These are phyloP conservation scores for Kwoniella europaea DNA, from an alignment of 768 basidiomycete genomes.

Conservation along the genomic window DNA sequence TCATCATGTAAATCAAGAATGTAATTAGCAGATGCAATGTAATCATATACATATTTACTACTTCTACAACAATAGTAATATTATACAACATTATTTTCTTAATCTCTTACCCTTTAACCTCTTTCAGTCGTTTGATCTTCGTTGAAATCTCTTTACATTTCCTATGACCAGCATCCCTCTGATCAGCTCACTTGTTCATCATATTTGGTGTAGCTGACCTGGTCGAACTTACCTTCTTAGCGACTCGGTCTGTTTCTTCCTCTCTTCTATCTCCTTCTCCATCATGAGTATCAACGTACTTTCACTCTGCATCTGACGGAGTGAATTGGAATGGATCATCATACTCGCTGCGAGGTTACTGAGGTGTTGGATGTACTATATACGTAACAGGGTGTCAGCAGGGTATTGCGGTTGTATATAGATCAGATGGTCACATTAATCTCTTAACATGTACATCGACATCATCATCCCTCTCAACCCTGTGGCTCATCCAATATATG, in stretches of 20 bases:
- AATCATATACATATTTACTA: neutral
- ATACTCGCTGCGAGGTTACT: constrained; percentile 48
- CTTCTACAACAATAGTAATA: neutral
- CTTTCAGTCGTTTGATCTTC: constrained; percentile 3
- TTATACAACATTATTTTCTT: neutral
- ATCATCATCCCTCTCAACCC: neutral
- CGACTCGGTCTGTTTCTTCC: constrained; percentile 34
- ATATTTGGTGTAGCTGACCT: too few relatives aligned
- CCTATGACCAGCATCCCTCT: neutral
- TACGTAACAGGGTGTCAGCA: neutral
- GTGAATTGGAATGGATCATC: constrained; percentile 49
- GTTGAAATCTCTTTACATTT: constrained; percentile 7
- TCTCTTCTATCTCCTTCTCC: constrained; percentile 42
- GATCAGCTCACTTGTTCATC: neutral
- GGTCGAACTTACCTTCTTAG: constrained; percentile 16
- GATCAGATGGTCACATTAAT: neutral
- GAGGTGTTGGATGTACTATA: constrained; percentile 51
- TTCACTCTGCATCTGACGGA: constrained; percentile 44
- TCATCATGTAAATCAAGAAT: too few relatives aligned
- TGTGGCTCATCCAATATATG: neutral
- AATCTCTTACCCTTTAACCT: neutral
- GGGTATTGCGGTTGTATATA: too few relatives aligned
- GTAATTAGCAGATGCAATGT: too few relatives aligned
- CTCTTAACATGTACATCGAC: too few relatives aligned
- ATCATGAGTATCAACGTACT: constrained; percentile 46